These are phyloP conservation scores for Acidomyces sp. DNA, from an alignment of 495 filamentous ascomycete genomes.

Conservation along the genomic window DNA sequence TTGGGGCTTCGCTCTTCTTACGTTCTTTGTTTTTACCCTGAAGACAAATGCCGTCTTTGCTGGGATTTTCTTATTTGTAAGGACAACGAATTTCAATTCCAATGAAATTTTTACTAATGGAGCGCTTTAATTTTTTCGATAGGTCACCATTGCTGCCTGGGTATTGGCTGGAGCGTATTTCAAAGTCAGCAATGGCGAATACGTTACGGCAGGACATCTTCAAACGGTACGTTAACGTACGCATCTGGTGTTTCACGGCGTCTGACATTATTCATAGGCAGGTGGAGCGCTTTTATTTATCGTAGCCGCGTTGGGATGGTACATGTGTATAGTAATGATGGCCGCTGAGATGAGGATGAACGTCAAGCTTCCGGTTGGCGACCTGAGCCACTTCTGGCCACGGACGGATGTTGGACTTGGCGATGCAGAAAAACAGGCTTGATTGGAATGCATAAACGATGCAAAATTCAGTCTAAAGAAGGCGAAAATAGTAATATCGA, in stretches of 20 bases:
- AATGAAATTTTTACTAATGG: too few relatives aligned
- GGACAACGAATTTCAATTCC: too few relatives aligned
- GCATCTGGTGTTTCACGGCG: background rate
- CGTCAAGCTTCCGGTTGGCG: constrained; percentile 40
- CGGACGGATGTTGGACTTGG: constrained; percentile 35
- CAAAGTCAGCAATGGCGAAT: constrained; percentile 35
- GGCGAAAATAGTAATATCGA: too few relatives aligned
- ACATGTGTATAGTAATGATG: constrained; percentile 40
- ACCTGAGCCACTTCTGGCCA: constrained; percentile 41
- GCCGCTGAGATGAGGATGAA: constrained; percentile 44
- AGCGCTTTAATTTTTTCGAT: too few relatives aligned
- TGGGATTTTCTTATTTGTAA: constrained; percentile 38
- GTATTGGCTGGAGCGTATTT: constrained; percentile 39
- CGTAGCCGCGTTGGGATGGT: constrained; percentile 40
- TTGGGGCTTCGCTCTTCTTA: constrained; percentile 45
- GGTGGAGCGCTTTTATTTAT: constrained; percentile 37
- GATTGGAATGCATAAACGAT: too few relatives aligned
- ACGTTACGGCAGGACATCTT: constrained; percentile 30
- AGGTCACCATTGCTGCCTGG: constrained; percentile 37
- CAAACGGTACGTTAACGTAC: constrained; percentile 29
- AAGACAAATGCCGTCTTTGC: constrained; percentile 44
- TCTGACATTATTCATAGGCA: constrained; percentile 14
- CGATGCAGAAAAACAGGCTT: constrained; percentile 23
- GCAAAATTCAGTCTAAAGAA: too few relatives aligned
- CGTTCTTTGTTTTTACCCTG: constrained; percentile 42